Conservation (phyloP, 148 eudicot genomes). For the Vaccinium darrowii region DNA sequence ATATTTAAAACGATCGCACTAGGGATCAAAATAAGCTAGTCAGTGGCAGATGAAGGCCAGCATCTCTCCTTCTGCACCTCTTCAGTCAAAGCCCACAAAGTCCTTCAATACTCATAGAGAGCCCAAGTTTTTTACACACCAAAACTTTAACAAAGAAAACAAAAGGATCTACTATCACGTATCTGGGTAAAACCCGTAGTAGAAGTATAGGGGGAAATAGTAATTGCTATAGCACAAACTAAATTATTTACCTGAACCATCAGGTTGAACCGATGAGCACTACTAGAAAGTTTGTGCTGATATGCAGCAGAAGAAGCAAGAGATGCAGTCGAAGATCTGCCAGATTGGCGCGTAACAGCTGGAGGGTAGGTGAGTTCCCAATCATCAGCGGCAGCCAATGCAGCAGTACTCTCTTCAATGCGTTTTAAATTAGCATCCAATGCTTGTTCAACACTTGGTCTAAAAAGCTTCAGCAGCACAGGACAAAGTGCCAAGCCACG, state of each 20-base stretch:
- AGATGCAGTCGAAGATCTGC: slow-evolving; percentile 48
- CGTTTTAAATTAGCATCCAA: slow-evolving; percentile 84
- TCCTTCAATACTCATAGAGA: not conserved
- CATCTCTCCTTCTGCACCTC: not conserved
- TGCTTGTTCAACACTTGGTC: slow-evolving; percentile 43
- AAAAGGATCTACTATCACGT: not conserved
- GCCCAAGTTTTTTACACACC: not conserved
- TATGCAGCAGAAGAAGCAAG: slow-evolving; percentile 36
- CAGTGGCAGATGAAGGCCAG: not conserved
- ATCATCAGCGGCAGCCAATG: slow-evolving; percentile 90
- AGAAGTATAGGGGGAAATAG: not conserved
- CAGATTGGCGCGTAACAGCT: slow-evolving; percentile 49
- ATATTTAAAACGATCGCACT: not conserved
- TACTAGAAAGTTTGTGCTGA: slow-evolving; percentile 91
- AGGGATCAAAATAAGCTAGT: not conserved
- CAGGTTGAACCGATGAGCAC: slow-evolving; percentile 87
- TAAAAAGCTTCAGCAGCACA: not conserved
- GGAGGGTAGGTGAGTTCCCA: slow-evolving; percentile 71
- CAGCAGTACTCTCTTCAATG: slow-evolving; percentile 92
- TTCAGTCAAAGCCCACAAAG: not conserved
- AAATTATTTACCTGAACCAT: slow-evolving; percentile 81
- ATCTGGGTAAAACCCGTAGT: not conserved
- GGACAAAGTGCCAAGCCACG: slow-evolving; percentile 42
- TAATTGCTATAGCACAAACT: not conserved
- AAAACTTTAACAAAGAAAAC: not conserved